These are phyloP conservation scores for Cordyceps cicadae DNA, from an alignment of 2,329 filamentous ascomycete genomes.

Conservation along the genomic window DNA sequence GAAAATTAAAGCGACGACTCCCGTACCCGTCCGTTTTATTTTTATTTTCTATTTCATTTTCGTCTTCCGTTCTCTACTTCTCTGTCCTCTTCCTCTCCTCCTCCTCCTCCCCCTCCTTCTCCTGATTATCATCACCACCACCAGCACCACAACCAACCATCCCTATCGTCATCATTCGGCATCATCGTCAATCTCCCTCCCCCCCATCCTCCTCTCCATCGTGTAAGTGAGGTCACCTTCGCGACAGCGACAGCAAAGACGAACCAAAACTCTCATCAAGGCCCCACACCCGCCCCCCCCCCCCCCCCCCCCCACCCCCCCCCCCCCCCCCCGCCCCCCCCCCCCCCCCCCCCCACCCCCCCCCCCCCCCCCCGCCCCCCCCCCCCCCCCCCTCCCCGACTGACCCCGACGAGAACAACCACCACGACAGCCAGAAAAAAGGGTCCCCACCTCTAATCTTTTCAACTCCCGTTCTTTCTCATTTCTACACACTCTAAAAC, in stretches of 20 bases:
- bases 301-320: neutral
- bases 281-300: neutral
- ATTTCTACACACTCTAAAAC: constrained; percentile 1
- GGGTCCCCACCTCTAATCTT: constrained; percentile 5
- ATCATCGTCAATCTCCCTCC: neutral
- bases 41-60: neutral
- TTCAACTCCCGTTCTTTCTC: neutral
- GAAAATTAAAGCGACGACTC: neutral
- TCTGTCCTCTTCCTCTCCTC: neutral
- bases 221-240: constrained; percentile 4
- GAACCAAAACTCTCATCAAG: neutral
- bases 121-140: neutral
- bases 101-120: neutral
- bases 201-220: neutral
- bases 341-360: neutral
- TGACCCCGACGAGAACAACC: neutral
- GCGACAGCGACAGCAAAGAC: neutral
- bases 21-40: neutral
- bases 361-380: neutral
- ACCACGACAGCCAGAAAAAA: neutral
- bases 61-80: too few species aligned
- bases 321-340: neutral
- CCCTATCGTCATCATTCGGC: neutral
- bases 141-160: neutral
- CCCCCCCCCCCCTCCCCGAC: too few species aligned